phyloP scores from a whole-genome alignment of 23 red algal genomes.

The Gracilaria domingensis region DNA sequence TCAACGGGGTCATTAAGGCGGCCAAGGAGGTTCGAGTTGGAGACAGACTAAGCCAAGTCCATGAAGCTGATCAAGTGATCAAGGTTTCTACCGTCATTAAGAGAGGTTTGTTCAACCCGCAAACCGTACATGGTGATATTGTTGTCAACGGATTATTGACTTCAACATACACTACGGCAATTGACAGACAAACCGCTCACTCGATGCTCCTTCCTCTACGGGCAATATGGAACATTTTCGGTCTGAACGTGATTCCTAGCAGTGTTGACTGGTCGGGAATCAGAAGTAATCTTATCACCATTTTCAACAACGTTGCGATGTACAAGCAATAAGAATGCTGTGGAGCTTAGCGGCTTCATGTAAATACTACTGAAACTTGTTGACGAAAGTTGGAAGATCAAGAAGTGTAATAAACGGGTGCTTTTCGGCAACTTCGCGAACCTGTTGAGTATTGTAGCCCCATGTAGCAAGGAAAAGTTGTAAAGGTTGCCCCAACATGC shows the following conservation, averaged over 20 bases:
- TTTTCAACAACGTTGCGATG: background rate
- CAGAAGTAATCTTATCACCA: constrained; percentile 3
- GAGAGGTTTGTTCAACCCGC: constrained; percentile 78
- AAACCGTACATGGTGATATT: constrained; percentile 82
- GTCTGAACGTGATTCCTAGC: background rate
- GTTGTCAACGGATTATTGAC: constrained; percentile 66
- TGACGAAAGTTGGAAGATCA: constrained; percentile 84
- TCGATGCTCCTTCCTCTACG: constrained; percentile 61
- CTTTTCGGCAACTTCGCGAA: constrained; percentile 66
- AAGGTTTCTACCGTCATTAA: constrained; percentile 29
- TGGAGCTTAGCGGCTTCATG: constrained; percentile 8
- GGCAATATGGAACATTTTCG: constrained; percentile 1
- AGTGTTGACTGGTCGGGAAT: constrained; percentile 18
- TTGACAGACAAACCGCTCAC: constrained; percentile 47
- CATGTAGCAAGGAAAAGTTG: constrained; percentile 92
- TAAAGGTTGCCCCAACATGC: constrained; percentile 90
- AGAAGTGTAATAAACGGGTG: constrained; percentile 88
- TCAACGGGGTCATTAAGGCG: constrained; percentile 37
- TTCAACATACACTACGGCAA: constrained; percentile 54
- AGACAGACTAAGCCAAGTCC: constrained; percentile 16
- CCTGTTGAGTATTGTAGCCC: constrained; percentile 91
- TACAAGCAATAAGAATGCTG: constrained; percentile 11
- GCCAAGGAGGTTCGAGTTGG: constrained; percentile 17
- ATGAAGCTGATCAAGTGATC: constrained; percentile 20
- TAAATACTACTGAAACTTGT: constrained; percentile 88